phyloP scores from a whole-genome alignment of 495 filamentous ascomycete genomes.

The Halenospora varia region DNA sequence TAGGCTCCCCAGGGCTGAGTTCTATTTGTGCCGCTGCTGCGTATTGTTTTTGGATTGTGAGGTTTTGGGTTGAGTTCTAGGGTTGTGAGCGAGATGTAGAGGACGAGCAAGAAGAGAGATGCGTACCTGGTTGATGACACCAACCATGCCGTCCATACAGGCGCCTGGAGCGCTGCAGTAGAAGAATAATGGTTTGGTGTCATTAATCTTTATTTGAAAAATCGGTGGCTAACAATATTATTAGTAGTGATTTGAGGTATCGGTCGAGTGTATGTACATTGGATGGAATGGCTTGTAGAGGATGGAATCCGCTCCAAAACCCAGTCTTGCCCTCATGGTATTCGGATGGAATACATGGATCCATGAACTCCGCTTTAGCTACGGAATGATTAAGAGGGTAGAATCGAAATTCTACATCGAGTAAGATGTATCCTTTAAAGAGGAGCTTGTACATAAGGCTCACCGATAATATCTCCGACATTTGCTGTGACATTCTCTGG shows the following conservation, averaged over 20 bases:
- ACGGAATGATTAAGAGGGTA: slow-evolving; percentile 58
- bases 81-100: neutral
- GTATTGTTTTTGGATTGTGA: slow-evolving; percentile 6
- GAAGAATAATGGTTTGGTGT: slow-evolving; percentile 55
- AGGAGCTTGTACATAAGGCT: too few relatives aligned
- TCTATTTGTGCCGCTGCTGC: slow-evolving; percentile 6
- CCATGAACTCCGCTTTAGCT: slow-evolving; percentile 45
- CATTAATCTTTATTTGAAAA: slow-evolving; percentile 49
- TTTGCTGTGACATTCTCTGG: slow-evolving; percentile 6
- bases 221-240: slow-evolving; percentile 34
- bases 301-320: slow-evolving; percentile 43
- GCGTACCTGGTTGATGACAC: slow-evolving; percentile 43
- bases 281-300: slow-evolving; percentile 27
- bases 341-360: slow-evolving; percentile 58
- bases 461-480: slow-evolving; percentile 21
- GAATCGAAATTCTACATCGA: slow-evolving; percentile 55
- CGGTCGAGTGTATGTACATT: slow-evolving; percentile 31
- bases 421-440: too few relatives aligned
- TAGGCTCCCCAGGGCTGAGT: slow-evolving; percentile 11
- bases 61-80: slow-evolving; percentile 24
- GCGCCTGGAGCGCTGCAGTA: slow-evolving; percentile 51
- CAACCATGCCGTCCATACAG: slow-evolving; percentile 43
- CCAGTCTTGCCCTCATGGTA: slow-evolving; percentile 35
- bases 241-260: too few relatives aligned
- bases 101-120: neutral